phyloP scores from a whole-genome alignment of 192 early-diverging fungal species.

The Backusella liffmaniae region DNA sequence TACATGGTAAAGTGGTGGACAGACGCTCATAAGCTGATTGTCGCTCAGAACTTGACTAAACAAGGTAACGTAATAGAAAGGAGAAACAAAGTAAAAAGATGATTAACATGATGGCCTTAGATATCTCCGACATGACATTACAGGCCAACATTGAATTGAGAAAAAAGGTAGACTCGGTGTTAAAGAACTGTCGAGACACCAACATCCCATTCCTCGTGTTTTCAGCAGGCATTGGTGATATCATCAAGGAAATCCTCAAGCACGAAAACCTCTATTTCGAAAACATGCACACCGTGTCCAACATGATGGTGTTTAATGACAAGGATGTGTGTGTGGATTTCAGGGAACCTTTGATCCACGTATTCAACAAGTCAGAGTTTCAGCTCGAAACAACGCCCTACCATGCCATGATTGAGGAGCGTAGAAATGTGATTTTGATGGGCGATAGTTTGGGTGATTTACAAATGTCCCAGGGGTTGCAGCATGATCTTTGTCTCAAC shows the following conservation, averaged over 20 bases:
- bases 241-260: constrained; percentile 59
- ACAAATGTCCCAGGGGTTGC: constrained; percentile 62
- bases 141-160: constrained; percentile 52
- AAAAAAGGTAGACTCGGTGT: constrained; percentile 38
- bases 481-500: constrained; percentile 54
- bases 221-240: constrained; percentile 66
- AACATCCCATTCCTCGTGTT: constrained; percentile 67
- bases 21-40: constrained; percentile 55
- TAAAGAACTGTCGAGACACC: constrained; percentile 29
- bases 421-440: constrained; percentile 64
- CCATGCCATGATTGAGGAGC: constrained; percentile 37
- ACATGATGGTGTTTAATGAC: constrained; percentile 65
- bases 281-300: constrained; percentile 72
- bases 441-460: constrained; percentile 75
- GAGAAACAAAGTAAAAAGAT: neutral
- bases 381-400: constrained; percentile 47
- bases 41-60: constrained; percentile 47
- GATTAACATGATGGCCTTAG: constrained; percentile 2
- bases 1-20: constrained; percentile 76
- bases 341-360: constrained; percentile 65
- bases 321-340: constrained; percentile 56
- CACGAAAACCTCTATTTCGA: constrained; percentile 37
- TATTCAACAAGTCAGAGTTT: constrained; percentile 71
- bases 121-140: constrained; percentile 49
- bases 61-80: constrained; percentile 20